These are phyloP conservation scores for Juglanconis juglandina DNA, from an alignment of 2,329 filamentous ascomycete species.

Conservation along the genomic window DNA sequence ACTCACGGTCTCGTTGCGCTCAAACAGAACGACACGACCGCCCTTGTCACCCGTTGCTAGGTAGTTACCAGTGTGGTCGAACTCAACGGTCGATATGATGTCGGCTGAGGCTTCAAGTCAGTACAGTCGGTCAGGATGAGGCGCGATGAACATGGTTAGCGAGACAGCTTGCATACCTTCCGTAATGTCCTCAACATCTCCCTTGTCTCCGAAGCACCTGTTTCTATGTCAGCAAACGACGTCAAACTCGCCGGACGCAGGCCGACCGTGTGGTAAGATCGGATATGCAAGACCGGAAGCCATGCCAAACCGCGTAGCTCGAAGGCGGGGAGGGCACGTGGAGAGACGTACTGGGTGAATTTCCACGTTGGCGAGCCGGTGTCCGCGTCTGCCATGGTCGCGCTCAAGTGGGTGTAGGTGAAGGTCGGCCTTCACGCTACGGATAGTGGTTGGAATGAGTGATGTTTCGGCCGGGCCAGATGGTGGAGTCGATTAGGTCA, in stretches of 20 bases:
- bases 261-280: neutral
- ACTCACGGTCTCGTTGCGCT: conserved; percentile 91
- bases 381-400: conserved; percentile 95
- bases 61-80: conserved; percentile 87
- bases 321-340: neutral
- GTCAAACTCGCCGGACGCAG: neutral
- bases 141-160: neutral
- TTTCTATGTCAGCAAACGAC: conserved; percentile 24
- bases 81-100: conserved; percentile 89
- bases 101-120: conserved; percentile 56
- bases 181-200: conserved; percentile 97
- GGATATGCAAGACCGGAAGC: neutral
- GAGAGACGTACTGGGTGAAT: conserved; percentile 86
- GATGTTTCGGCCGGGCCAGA: conserved; percentile 3
- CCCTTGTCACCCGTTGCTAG: conserved; percentile 88
- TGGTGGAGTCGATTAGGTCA: conserved; percentile 7
- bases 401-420: conserved; percentile 24
- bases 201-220: conserved; percentile 99
- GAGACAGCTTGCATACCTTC: conserved; percentile 46
- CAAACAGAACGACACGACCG: conserved; percentile 79
- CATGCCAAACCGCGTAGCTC: neutral
- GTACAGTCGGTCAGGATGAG: conserved; percentile 16
- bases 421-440: conserved; percentile 26
- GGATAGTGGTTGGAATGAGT: conserved; percentile 1
- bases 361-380: conserved; percentile 96